Evolutionary conservation across 225 moss, liverwort and hornwort species (phyloP).

Genomic region (Polytrichum commune): DNA sequence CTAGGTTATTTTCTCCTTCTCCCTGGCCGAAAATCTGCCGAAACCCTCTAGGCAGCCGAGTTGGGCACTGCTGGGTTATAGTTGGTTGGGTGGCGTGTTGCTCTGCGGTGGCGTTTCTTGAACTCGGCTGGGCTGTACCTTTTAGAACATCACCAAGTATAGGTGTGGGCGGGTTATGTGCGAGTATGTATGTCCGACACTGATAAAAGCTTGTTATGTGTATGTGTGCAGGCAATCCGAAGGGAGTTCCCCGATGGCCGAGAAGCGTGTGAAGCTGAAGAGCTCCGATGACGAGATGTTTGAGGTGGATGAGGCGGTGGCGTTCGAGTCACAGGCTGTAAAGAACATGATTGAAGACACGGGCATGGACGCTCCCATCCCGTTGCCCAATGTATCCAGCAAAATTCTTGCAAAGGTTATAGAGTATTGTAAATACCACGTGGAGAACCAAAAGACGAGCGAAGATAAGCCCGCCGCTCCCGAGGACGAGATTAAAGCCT

Average conservation of each 20-base stretch:
- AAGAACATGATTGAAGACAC: slow-evolving; percentile 53
- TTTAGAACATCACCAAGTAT: too few species aligned
- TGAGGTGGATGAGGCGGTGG: slow-evolving; percentile 56
- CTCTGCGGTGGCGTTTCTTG: too few species aligned
- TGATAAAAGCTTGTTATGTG: too few species aligned
- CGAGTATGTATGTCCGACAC: too few species aligned
- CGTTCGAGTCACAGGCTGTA: slow-evolving; percentile 49
- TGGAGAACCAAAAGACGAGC: slow-evolving; percentile 47
- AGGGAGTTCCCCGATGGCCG: slow-evolving; percentile 24
- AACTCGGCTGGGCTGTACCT: too few species aligned
- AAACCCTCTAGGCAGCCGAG: too few species aligned
- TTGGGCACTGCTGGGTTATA: too few species aligned
- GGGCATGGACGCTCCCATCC: slow-evolving; percentile 44
- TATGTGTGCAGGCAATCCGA: not conserved
- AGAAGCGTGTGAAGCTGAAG: slow-evolving; percentile 47
- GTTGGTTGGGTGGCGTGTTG: too few species aligned
- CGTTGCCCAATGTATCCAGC: slow-evolving; percentile 56
- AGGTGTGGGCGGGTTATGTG: too few species aligned
- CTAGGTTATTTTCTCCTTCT: too few species aligned
- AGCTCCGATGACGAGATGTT: slow-evolving; percentile 60
- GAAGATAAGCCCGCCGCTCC: slow-evolving; percentile 51
- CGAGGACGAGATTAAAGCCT: slow-evolving; percentile 48
- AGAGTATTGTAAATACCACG: slow-evolving; percentile 57
- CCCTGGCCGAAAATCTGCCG: too few species aligned
- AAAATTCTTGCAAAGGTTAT: slow-evolving; percentile 60